A percentile compares a stretch with the other conserved stretches of the same genome.
Conservation (phyloP, 1,284 basidiomycete species). For the Melanopsichium pennsylvanicum region DNA sequence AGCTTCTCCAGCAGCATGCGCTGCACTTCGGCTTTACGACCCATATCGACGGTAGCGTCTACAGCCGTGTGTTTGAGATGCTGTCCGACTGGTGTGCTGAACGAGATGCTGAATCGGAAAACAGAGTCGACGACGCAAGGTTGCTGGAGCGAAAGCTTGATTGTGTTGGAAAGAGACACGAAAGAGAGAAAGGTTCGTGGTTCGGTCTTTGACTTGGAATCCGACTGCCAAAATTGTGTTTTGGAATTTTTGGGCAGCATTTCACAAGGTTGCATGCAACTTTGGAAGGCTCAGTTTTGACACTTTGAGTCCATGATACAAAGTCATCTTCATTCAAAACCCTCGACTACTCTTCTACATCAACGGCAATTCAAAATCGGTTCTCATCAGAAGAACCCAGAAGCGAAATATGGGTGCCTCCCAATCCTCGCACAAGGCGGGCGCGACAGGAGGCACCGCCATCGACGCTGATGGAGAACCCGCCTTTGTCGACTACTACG, state of each 20-base stretch:
- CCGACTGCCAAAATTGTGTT: constrained; percentile 16
- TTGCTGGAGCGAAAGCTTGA: not conserved
- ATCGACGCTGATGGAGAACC: constrained; percentile 33
- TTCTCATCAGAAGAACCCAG: not conserved
- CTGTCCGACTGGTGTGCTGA: not conserved
- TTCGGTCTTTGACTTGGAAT: not conserved
- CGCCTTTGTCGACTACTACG: constrained; percentile 61
- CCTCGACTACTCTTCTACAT: no score
- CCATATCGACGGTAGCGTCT: constrained; percentile 44
- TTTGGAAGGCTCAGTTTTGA: no score
- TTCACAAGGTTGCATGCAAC: no score
- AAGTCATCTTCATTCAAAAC: not conserved
- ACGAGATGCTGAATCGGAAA: not conserved
- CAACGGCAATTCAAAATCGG: no score
- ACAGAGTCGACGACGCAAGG: no score
- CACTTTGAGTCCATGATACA: no score
- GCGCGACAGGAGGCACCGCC: constrained; percentile 26
- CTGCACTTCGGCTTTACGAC: constrained; percentile 76
- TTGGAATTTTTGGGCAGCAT: constrained; percentile 29
- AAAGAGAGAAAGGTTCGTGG: not conserved
- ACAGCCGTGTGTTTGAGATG: not conserved
- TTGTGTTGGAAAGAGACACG: no score
- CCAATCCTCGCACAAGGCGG: constrained; percentile 41
- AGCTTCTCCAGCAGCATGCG: constrained; percentile 82
- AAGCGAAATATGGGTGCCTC: constrained; percentile 35